Evolutionary conservation across 148 eudicot genomes (phyloP).

Genomic region (Spergularia marina): DNA sequence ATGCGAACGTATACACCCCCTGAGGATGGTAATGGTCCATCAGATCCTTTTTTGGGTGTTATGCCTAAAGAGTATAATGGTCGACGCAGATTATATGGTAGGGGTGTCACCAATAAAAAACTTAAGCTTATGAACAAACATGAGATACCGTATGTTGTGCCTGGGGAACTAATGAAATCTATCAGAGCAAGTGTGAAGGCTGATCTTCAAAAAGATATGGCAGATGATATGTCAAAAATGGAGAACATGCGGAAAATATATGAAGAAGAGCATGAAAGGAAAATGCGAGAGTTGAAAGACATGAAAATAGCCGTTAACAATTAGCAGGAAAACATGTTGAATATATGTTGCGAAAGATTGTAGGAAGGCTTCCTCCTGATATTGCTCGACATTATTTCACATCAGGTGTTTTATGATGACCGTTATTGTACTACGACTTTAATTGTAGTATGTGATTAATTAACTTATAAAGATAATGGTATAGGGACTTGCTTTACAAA

Average conservation of each 20-base stretch:
- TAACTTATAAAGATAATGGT: too few relatives aligned
- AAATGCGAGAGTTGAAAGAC: constrained; percentile 8
- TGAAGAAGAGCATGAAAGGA: constrained; percentile 8
- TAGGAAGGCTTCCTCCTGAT: background rate
- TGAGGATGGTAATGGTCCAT: background rate
- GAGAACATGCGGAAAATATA: background rate
- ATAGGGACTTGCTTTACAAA: too few relatives aligned
- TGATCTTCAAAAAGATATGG: background rate
- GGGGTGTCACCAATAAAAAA: constrained; percentile 11
- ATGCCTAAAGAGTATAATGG: background rate
- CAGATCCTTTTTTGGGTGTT: background rate
- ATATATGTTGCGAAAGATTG: background rate
- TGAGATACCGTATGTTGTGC: background rate
- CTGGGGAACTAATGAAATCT: background rate
- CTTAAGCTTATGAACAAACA: background rate
- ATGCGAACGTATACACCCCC: background rate
- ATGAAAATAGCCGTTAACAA: background rate
- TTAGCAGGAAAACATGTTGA: background rate
- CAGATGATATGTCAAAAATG: background rate
- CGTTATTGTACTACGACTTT: background rate
- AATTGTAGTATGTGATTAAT: background rate
- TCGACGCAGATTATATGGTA: constrained; percentile 3
- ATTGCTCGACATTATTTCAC: constrained; percentile 8
- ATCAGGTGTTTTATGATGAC: background rate
- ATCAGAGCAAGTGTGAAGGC: background rate